Evolutionary conservation across 2,329 filamentous ascomycete species (phyloP).

Genomic region (Curvularia sp.): DNA sequence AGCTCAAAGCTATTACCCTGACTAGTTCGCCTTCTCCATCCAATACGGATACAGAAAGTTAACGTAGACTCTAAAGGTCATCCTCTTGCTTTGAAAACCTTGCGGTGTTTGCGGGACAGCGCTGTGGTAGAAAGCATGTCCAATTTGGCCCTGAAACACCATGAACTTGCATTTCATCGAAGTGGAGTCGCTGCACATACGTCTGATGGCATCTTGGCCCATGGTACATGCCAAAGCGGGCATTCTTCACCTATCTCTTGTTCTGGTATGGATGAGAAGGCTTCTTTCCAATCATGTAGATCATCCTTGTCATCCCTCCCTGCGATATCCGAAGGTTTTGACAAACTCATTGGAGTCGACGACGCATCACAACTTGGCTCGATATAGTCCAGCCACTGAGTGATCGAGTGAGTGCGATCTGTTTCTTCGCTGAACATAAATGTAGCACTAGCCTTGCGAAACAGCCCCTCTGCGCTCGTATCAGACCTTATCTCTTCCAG

Average conservation of each 20-base stretch:
- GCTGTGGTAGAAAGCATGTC: neutral
- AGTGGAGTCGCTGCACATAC: neutral
- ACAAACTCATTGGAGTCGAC: neutral
- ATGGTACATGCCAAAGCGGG: neutral
- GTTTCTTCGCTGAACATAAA: no score
- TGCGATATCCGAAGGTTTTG: no score
- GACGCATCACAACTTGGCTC: neutral
- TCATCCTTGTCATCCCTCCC: neutral
- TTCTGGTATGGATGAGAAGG: neutral
- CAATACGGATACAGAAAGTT: no score
- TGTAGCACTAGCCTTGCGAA: neutral
- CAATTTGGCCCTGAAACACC: neutral
- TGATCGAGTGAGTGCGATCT: neutral
- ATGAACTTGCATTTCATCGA: neutral
- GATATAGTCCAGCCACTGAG: neutral
- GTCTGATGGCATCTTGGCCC: neutral
- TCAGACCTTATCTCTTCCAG: neutral
- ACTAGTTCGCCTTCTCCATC: no score
- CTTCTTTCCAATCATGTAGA: neutral
- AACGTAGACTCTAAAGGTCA: no score
- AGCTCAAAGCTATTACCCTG: no score
- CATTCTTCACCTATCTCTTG: neutral
- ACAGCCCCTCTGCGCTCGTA: neutral
- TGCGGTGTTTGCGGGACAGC: neutral
- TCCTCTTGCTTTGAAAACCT: no score